Percentiles rank a stretch among this genome's conserved stretches.
phyloP scores from a whole-genome alignment of 805 yeast species.

The Kuraishia floccosa region DNA sequence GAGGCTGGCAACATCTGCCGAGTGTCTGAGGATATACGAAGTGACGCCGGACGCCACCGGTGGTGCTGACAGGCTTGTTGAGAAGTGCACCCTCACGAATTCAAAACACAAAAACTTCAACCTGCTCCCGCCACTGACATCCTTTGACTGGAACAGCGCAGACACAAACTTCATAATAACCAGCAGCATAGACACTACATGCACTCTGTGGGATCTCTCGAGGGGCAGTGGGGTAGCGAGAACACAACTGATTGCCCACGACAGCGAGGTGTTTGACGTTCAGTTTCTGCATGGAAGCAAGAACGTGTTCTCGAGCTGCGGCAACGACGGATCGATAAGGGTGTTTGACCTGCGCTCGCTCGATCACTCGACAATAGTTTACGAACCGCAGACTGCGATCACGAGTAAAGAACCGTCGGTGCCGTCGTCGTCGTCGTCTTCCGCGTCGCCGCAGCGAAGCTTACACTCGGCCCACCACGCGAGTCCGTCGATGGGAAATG shows the following conservation, averaged over 20 bases:
- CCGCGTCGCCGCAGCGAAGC: conserved; percentile 3
- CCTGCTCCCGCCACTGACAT: conserved; percentile 78
- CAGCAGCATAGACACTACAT: conserved; percentile 88
- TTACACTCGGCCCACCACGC: conserved; percentile 2
- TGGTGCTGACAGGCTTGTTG: conserved; percentile 16
- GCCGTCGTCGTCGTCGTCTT: neutral
- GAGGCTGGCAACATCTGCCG: conserved; percentile 59
- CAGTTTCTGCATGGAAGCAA: conserved; percentile 66
- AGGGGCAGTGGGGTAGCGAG: conserved; percentile 56
- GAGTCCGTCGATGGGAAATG: conserved; percentile 1
- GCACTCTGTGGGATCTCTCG: conserved; percentile 88
- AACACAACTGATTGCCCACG: conserved; percentile 95
- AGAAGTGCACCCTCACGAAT: conserved; percentile 26
- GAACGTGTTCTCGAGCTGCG: conserved; percentile 80
- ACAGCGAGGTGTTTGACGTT: conserved; percentile 89
- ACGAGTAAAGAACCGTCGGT: conserved; percentile 1
- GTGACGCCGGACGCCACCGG: conserved; percentile 6
- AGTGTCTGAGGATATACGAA: conserved; percentile 47
- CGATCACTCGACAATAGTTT: conserved; percentile 91
- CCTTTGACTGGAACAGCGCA: conserved; percentile 82
- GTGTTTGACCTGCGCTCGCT: conserved; percentile 82
- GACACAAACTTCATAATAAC: conserved; percentile 70
- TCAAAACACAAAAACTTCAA: conserved; percentile 32
- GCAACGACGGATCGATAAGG: conserved; percentile 91
- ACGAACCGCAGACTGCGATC: conserved; percentile 47